Evolutionary conservation across 2,329 filamentous ascomycete genomes (phyloP).

Genomic region (Samsoniella hepiali): DNA sequence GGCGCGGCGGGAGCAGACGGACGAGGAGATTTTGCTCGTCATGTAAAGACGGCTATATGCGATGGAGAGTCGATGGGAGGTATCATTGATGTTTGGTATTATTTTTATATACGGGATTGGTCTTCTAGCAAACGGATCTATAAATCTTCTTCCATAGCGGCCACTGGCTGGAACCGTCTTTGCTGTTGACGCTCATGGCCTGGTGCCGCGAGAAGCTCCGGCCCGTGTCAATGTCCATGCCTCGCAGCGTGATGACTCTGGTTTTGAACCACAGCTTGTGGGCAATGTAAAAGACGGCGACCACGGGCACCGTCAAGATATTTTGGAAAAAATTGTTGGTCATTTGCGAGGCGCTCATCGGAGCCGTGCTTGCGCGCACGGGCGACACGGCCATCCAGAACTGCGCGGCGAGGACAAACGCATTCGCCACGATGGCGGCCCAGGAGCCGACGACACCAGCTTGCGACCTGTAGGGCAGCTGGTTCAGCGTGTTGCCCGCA

Average conservation of each 20-base stretch:
- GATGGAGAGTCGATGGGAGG: neutral
- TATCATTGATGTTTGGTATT: neutral
- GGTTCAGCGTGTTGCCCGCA: slow-evolving; percentile 59
- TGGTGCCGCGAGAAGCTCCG: slow-evolving; percentile 37
- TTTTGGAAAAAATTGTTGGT: slow-evolving; percentile 61
- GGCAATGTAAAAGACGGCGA: slow-evolving; percentile 57
- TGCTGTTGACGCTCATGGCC: slow-evolving; percentile 27
- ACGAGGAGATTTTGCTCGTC: slow-evolving; percentile 15
- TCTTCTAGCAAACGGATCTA: slow-evolving; percentile 5
- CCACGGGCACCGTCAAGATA: slow-evolving; percentile 60
- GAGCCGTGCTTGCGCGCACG: neutral
- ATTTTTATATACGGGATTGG: neutral
- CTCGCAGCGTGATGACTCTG: slow-evolving; percentile 55
- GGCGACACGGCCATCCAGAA: slow-evolving; percentile 64
- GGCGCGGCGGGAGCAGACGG: slow-evolving; percentile 5
- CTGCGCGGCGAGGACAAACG: slow-evolving; percentile 68
- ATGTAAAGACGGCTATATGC: neutral
- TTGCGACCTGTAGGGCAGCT: slow-evolving; percentile 72
- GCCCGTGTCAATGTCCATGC: slow-evolving; percentile 77
- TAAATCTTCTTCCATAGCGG: slow-evolving; percentile 30
- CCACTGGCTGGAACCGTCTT: slow-evolving; percentile 26
- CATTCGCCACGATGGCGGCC: slow-evolving; percentile 67
- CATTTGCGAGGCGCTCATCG: slow-evolving; percentile 35
- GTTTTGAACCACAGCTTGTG: slow-evolving; percentile 69
- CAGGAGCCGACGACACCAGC: slow-evolving; percentile 70